Base-by-base conservation (phyloP, 2,329 filamentous ascomycete species). In the Teratosphaeria epicoccoides region DNA sequence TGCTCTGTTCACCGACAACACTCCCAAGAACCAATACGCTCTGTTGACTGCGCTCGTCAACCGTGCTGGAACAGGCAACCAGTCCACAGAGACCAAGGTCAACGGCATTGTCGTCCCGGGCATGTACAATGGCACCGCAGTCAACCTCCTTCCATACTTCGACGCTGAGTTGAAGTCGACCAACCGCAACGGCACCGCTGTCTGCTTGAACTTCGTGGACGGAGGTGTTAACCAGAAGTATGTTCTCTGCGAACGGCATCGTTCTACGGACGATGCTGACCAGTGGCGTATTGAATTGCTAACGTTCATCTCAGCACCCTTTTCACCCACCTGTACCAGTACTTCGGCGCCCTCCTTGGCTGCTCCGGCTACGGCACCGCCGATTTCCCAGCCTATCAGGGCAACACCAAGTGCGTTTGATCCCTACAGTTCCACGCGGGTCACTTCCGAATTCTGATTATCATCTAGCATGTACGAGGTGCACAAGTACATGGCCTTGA, bases 111-210 rank as follows among this genome's bases (percentile, higher is more conserved):
- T 83, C 23, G 73, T 74, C 14, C 59, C 70, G 1, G 70, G 74
- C n/a, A 70, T 60, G 10, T 73, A 72, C 63, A 73, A 79, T 26
- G 76, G 73, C 52, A 70, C 68, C 6, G 65, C 71, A 1, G 78
- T 83, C 59, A 76, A 80, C 61, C 70, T 83, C n/a, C 59, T 76
- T 1, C 78, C 76, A 2, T 83, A 82, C 67, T 83, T 83, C 71
- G 73, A 70, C 53, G 80, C 80, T 6, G 70, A 61, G 0, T 70
- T 82, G 7, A 70, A 67, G 14, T 79, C 77, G 0, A 75, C 73
- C 57, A 83, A 83, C 66, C 66, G 65, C 9, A 75, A 76, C 40
- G 72, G 72, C 26, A 64, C 59, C 2, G 75, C 75, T 43, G 66
- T 71, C 1, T 68, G 76, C 2, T 68, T 81, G 65, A 82, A 82